Conservation (phyloP, 2,329 filamentous ascomycete genomes). For the Beauveria scarabaeidicola region DNA sequence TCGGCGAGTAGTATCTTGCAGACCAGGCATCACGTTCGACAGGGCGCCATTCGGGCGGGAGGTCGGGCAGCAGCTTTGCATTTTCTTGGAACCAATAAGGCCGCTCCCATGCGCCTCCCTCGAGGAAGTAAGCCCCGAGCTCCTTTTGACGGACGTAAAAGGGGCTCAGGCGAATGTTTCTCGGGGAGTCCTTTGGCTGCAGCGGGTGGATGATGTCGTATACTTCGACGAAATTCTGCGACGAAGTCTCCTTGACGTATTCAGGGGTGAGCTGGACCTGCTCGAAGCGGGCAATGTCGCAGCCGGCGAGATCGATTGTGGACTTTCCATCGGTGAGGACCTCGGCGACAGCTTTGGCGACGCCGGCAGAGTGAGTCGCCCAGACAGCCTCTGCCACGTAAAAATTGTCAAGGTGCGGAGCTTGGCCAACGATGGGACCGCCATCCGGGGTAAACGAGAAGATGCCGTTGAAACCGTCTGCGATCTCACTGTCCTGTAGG, state of each 20-base stretch:
- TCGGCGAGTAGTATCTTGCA: constrained; percentile 45
- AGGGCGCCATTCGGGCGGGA: constrained; percentile 47
- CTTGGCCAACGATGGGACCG: constrained; percentile 49
- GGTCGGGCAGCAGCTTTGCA: constrained; percentile 36
- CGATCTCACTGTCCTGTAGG: constrained; percentile 41
- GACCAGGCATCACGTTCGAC: constrained; percentile 52
- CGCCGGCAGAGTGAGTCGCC: constrained; percentile 58
- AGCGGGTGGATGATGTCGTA: constrained; percentile 57
- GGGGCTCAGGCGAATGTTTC: constrained; percentile 50
- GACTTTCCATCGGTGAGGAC: constrained; percentile 48
- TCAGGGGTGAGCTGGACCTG: constrained; percentile 46
- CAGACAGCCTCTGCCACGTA: constrained; percentile 58
- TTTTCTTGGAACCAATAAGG: constrained; percentile 56
- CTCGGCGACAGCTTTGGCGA: constrained; percentile 52
- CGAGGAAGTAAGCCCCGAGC: constrained; percentile 51
- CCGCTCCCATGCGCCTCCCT: constrained; percentile 52
- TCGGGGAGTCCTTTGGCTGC: constrained; percentile 47
- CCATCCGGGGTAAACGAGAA: constrained; percentile 60
- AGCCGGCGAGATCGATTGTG: constrained; percentile 47
- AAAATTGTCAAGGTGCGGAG: constrained; percentile 51
- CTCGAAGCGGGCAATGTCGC: constrained; percentile 53
- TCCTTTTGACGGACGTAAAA: constrained; percentile 47
- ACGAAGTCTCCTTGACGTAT: constrained; percentile 50
- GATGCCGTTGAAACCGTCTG: constrained; percentile 56
- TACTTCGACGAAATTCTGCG: constrained; percentile 55